Percentiles rank a stretch among this genome's conserved stretches.
Conservation (phyloP, 2,329 filamentous ascomycete species). For the Pseudophaeomoniella oleicola region DNA sequence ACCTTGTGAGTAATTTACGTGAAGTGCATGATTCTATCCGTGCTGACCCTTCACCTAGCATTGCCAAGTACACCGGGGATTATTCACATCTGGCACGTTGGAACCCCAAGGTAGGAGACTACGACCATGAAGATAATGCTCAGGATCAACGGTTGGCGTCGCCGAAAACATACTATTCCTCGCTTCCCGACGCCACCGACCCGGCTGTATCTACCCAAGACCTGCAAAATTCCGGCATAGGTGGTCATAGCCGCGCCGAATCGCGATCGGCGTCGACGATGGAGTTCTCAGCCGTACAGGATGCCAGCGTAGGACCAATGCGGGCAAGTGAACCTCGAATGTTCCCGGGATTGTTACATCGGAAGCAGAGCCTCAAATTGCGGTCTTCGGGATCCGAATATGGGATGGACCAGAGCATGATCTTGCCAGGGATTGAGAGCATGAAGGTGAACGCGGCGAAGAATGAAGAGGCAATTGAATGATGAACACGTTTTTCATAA, state of each 20-base stretch:
- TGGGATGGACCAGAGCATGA: background rate
- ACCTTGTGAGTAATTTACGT: slow-evolving; percentile 54
- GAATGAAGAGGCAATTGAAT: background rate
- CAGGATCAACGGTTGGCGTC: slow-evolving; percentile 8
- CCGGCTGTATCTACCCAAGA: background rate
- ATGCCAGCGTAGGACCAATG: background rate
- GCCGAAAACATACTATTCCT: slow-evolving; percentile 11
- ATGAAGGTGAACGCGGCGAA: background rate
- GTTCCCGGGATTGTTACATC: slow-evolving; percentile 28
- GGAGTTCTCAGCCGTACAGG: background rate
- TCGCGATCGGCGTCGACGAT: background rate
- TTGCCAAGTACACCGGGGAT: slow-evolving; percentile 12
- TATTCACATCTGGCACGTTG: slow-evolving; percentile 12
- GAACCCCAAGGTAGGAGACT: slow-evolving; percentile 11
- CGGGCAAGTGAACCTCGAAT: slow-evolving; percentile 21
- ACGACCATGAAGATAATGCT: slow-evolving; percentile 5
- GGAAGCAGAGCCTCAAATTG: slow-evolving; percentile 12
- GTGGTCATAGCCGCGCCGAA: too few relatives aligned
- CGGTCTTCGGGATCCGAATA: slow-evolving; percentile 5
- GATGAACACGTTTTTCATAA: too few relatives aligned
- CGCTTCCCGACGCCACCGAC: background rate
- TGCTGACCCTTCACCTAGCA: slow-evolving; percentile 4
- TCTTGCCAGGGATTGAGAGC: background rate
- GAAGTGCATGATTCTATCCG: background rate
- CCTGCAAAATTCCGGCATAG: too few relatives aligned